A percentile compares a stretch with the other conserved stretches of the same genome.
Evolutionary conservation across 1,284 basidiomycete species (phyloP).

Genomic region (Xanthoconium separans): DNA sequence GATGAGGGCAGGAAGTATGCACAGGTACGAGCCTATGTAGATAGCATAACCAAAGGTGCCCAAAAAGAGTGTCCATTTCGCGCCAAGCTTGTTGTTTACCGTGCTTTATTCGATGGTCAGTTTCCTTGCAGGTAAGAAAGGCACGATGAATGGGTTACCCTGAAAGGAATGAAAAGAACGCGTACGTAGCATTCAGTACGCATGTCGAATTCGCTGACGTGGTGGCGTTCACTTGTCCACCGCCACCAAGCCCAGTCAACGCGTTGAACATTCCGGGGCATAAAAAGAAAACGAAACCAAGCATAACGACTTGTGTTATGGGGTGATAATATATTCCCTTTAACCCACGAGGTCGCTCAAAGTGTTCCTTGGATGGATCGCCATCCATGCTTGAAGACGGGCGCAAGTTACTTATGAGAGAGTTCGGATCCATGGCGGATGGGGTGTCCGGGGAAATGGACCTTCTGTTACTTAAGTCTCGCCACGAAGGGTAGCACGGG

Average conservation of each 20-base stretch:
- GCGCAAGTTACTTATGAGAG: neutral
- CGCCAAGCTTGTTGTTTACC: slow-evolving; percentile 54
- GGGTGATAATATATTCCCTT: too few relatives aligned
- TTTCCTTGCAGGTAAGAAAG: neutral
- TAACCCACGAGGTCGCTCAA: too few relatives aligned
- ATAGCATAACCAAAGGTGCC: slow-evolving; percentile 51
- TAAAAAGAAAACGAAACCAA: too few relatives aligned
- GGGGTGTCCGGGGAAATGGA: neutral
- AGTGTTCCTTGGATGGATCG: neutral
- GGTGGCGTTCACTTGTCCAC: too few relatives aligned
- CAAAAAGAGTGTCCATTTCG: slow-evolving; percentile 48
- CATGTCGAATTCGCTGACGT: too few relatives aligned
- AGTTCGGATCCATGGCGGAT: neutral
- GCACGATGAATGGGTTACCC: slow-evolving; percentile 32
- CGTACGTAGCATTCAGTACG: slow-evolving; percentile 45
- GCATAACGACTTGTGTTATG: too few relatives aligned
- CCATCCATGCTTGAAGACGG: neutral
- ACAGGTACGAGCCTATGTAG: slow-evolving; percentile 47
- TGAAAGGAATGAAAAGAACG: slow-evolving; percentile 43
- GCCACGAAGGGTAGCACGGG: too few relatives aligned
- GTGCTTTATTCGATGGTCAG: slow-evolving; percentile 32
- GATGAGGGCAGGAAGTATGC: neutral
- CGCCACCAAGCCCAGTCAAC: too few relatives aligned
- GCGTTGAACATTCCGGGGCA: too few relatives aligned
- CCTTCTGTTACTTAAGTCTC: neutral